Conservation (phyloP, 108 stramenopile genomes). For the Fistulifera solaris region DNA sequence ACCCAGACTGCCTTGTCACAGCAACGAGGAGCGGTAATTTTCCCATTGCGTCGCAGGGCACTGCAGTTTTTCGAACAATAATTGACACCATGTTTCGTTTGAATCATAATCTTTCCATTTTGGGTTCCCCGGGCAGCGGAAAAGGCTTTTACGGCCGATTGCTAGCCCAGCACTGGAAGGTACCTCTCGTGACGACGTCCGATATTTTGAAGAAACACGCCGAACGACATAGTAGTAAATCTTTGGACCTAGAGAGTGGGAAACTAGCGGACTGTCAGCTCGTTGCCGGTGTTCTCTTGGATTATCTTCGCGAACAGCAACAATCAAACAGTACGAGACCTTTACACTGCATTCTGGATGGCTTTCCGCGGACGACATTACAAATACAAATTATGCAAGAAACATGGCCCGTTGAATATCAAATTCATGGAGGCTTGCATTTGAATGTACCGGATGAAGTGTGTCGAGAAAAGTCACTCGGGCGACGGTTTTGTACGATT, state of each 20-base stretch:
- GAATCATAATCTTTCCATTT: slow-evolving; percentile 9
- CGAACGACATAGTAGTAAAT: slow-evolving; percentile 8
- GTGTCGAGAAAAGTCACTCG: slow-evolving; percentile 58
- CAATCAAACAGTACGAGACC: background rate
- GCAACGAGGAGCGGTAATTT: too few relatives aligned
- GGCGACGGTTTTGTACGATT: slow-evolving; percentile 50
- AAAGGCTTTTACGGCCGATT: slow-evolving; percentile 48
- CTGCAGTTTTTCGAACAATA: too few relatives aligned
- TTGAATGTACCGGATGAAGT: slow-evolving; percentile 67
- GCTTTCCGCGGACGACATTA: slow-evolving; percentile 59
- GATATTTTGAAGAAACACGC: slow-evolving; percentile 38
- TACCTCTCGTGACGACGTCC: slow-evolving; percentile 49
- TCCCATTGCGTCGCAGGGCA: too few relatives aligned
- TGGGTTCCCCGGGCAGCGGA: slow-evolving; percentile 58
- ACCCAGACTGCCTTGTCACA: too few relatives aligned
- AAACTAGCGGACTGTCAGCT: slow-evolving; percentile 42
- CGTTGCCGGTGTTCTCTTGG: slow-evolving; percentile 37
- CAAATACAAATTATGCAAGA: slow-evolving; percentile 46
- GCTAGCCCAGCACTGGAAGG: slow-evolving; percentile 21
- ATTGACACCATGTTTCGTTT: background rate
- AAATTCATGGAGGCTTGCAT: slow-evolving; percentile 36
- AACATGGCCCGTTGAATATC: slow-evolving; percentile 32
- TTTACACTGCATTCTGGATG: slow-evolving; percentile 48
- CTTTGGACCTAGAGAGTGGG: slow-evolving; percentile 35
- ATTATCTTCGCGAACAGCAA: slow-evolving; percentile 17